These are phyloP conservation scores for Microcyclosporella mali DNA, from an alignment of 2,329 filamentous ascomycete species.

Conservation along the genomic window DNA sequence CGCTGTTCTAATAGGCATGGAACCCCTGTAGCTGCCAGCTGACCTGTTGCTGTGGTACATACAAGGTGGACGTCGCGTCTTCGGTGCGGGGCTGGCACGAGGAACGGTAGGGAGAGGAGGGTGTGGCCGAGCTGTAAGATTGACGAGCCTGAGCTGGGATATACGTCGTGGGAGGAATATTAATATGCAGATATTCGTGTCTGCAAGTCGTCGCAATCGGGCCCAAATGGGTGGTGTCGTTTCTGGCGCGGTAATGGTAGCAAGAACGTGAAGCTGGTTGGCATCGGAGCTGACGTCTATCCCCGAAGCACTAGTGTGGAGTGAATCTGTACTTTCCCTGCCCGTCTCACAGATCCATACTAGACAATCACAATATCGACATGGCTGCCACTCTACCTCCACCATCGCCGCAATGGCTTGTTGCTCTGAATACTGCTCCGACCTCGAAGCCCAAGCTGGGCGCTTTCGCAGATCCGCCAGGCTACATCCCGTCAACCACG, in stretches of 20 bases:
- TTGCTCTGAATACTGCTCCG: slow-evolving; percentile 68
- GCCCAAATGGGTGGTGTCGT: too few species aligned
- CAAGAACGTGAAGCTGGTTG: too few species aligned
- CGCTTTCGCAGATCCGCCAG: slow-evolving; percentile 76
- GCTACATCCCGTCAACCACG: slow-evolving; percentile 55
- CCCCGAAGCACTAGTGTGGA: too few species aligned
- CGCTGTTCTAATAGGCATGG: slow-evolving; percentile 2
- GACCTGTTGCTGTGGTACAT: slow-evolving; percentile 1
- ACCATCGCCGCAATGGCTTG: slow-evolving; percentile 70
- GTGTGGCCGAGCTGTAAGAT: background rate
- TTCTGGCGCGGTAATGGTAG: too few species aligned
- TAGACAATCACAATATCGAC: too few species aligned
- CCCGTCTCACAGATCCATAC: too few species aligned
- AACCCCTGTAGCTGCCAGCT: background rate
- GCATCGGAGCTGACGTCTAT: too few species aligned
- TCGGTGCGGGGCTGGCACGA: slow-evolving; percentile 1
- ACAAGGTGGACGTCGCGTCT: slow-evolving; percentile 1
- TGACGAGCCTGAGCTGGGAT: too few species aligned
- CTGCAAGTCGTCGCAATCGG: too few species aligned
- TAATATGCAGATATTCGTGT: too few species aligned
- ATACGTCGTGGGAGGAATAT: too few species aligned
- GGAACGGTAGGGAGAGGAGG: background rate
- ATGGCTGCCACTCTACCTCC: slow-evolving; percentile 30
- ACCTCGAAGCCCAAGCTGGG: slow-evolving; percentile 58
- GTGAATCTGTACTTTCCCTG: too few species aligned